Evolutionary conservation across 83 land plant species (phyloP).

Genomic region (Larix sibirica): DNA sequence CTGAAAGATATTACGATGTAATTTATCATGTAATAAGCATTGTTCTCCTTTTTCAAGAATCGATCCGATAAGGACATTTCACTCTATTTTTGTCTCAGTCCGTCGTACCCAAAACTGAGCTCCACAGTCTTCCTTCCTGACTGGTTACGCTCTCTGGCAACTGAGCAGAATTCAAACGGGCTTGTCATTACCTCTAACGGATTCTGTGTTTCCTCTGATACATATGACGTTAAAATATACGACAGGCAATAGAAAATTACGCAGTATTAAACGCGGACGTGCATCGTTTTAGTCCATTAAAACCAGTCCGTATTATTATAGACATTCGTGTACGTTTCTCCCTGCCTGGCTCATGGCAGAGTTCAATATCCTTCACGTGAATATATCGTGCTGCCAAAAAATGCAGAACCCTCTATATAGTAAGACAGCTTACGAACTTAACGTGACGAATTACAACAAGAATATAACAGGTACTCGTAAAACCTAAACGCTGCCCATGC

Average conservation of each 20-base stretch:
- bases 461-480: no score
- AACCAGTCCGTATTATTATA: background rate
- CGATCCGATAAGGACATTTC: no score
- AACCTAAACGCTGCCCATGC: no score
- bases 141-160: background rate
- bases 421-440: no score
- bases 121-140: background rate
- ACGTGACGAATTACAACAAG: no score
- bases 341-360: background rate
- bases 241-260: background rate
- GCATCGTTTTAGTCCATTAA: background rate
- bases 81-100: no score
- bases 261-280: background rate
- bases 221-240: conserved; percentile 5
- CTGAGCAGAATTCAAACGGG: background rate
- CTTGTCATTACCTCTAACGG: background rate
- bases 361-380: conserved; percentile 7
- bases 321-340: conserved; percentile 6
- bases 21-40: no score
- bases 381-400: background rate
- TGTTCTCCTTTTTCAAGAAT: no score
- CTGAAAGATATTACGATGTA: no score
- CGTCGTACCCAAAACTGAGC: no score
- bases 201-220: background rate
- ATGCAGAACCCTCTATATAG: background rate